Base-by-base conservation (phyloP, 345 rosid genomes). In the Citrus mangshanensis region DNA sequence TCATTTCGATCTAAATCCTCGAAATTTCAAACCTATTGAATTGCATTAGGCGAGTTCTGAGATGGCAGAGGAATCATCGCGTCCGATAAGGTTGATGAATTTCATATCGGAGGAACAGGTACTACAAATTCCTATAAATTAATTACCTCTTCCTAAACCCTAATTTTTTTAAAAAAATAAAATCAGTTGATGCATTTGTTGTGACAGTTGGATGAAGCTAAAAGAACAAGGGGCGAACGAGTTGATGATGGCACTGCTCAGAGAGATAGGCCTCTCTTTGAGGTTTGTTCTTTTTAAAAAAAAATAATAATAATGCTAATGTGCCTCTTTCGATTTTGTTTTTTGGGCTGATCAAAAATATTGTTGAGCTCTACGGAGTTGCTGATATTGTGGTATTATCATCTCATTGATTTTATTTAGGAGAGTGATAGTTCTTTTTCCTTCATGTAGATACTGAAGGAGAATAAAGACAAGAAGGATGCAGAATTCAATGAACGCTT, bases 401-500 rank as follows among this genome's bases (percentile, higher is more conserved):
- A 46, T 56, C 49, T 81, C 62, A n/a, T 30, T 25, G 21, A 3
- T n/a, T 9, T 72, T 27, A 24, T 34, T 68, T 56, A 8, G 37
- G 32, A 22, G 19, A n/a, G 18, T 19, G 69, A n/a, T 21, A 62
- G 14, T 37, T 46, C 40, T 40, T 51, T 32, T 54, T 46, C 2
- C 70, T 56, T 49, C 68, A 49, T 82, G 78, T 79, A 96, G 98
- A 93, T 94, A 79, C 77, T 96, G 82, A 96, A 87, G 90, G 99
- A 96, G 88, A 96, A 94, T 76, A 93, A 94, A 85, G 99, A 94
- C 87, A 96, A 94, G 88, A 84, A 84, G 67, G 97, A 96, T 82
- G 97, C 98, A 38, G 99, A 96, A 77, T 96, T 94, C 68, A 96
- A 94, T 67, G 99, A 96, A 77, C 94, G 98, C 59, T 91, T 96